A percentile compares a stretch with the other conserved stretches of the same genome.
phyloP scores from a whole-genome alignment of 1,284 basidiomycete genomes.

The Mycena citricolor region DNA sequence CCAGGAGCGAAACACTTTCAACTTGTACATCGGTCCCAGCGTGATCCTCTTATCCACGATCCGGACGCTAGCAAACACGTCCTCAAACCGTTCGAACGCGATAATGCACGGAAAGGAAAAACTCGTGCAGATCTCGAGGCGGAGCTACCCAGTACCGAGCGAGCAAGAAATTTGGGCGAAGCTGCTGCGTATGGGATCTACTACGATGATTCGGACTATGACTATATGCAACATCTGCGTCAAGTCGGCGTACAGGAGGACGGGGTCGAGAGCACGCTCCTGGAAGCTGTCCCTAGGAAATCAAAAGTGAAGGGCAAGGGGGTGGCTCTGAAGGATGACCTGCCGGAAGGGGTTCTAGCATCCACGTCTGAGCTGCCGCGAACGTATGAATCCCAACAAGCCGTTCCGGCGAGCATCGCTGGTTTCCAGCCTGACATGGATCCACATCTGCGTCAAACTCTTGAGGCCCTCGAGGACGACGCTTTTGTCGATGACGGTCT shows the following conservation, averaged over 20 bases:
- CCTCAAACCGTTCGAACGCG: constrained; percentile 77
- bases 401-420: constrained; percentile 78
- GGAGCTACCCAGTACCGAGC: constrained; percentile 57
- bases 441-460: constrained; percentile 87
- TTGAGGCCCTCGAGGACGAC: constrained; percentile 96
- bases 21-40: constrained; percentile 94
- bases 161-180: constrained; percentile 73
- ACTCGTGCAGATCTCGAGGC: constrained; percentile 73
- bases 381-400: constrained; percentile 72
- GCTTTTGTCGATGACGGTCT: constrained; percentile 82
- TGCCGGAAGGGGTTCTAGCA: constrained; percentile 75
- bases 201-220: constrained; percentile 97
- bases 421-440: constrained; percentile 98
- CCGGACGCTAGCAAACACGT: constrained; percentile 89
- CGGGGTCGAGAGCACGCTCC: constrained; percentile 72
- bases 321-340: constrained; percentile 41
- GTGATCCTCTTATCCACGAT: constrained; percentile 95
- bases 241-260: constrained; percentile 72
- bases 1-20: constrained; percentile 92
- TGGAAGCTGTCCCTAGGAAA: constrained; percentile 57
- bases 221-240: constrained; percentile 98
- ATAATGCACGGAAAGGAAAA: constrained; percentile 79
- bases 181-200: constrained; percentile 91
- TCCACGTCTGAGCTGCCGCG: constrained; percentile 73
- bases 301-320: constrained; percentile 39